A percentile compares a stretch with the other conserved stretches of the same genome.
Conservation (phyloP, 345 rosid species). For the Lenwebbia sp. region DNA sequence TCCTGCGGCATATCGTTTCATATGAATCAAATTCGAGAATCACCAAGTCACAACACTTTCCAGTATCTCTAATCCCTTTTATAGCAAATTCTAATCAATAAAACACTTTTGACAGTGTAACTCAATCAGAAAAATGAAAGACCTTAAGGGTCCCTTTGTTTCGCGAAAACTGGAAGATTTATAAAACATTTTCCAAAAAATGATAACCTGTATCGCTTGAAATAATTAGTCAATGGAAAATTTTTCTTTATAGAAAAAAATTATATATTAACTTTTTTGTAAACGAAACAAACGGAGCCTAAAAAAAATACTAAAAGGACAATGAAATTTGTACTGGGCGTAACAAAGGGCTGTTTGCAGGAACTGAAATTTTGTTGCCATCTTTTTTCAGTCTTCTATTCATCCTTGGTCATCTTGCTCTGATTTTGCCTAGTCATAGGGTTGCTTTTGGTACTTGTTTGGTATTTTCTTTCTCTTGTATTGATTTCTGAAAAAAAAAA, state of each 20-base stretch:
- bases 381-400: slow-evolving; percentile 5
- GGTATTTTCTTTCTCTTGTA: background rate
- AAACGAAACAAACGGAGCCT: too few species aligned
- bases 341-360: background rate
- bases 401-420: background rate
- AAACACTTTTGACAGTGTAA: background rate
- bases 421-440: background rate
- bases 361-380: background rate
- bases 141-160: background rate
- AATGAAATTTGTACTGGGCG: background rate
- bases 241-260: too few species aligned
- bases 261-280: too few species aligned
- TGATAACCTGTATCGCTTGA: too few species aligned
- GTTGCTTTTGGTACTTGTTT: background rate
- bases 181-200: too few species aligned
- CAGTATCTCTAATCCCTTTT: background rate
- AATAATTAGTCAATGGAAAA: too few species aligned
- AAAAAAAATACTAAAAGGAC: background rate
- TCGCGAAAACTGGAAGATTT: too few species aligned
- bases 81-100: background rate
- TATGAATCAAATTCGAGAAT: background rate
- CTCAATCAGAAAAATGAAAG: background rate
- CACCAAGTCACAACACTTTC: background rate
- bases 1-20: slow-evolving; percentile 19
- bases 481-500: background rate